phyloP scores from a whole-genome alignment of 1,139 yeast genomes.

The Pneumocystis oryctolagi region DNA sequence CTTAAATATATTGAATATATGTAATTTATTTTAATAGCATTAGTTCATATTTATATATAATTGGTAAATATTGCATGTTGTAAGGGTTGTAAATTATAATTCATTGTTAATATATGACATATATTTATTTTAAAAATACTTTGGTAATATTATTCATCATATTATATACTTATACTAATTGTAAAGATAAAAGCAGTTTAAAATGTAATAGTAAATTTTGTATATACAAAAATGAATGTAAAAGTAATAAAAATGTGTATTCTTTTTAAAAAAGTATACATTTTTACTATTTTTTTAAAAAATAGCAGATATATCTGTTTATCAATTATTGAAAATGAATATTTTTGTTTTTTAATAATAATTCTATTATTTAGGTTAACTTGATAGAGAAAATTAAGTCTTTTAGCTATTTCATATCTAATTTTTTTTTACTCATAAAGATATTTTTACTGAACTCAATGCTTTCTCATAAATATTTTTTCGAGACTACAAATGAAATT shows the following conservation, averaged over 20 bases:
- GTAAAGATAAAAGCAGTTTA: not conserved
- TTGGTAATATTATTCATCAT: no score
- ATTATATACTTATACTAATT: not conserved
- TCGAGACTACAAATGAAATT: conserved; percentile 28
- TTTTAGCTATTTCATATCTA: not conserved
- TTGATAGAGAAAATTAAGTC: not conserved
- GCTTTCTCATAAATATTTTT: conserved; percentile 53
- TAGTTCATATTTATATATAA: no score
- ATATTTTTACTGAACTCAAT: conserved; percentile 47
- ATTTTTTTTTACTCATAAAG: conserved; percentile 32
- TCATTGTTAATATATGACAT: no score
- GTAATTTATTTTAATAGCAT: not conserved
- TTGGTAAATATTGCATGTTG: no score
- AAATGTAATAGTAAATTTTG: not conserved
- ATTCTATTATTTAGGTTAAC: not conserved
- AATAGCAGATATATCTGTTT: no score
- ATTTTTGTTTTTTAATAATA: not conserved
- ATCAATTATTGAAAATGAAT: no score
- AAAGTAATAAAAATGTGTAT: not conserved
- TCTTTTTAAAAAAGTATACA: not conserved
- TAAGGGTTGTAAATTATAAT: not conserved
- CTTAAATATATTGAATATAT: not conserved
- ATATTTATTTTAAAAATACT: not conserved
- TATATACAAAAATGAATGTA: not conserved
- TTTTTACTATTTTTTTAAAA: not conserved